Conservation (phyloP, 2,329 filamentous ascomycete species). For the Blastomyces gilchristii region DNA sequence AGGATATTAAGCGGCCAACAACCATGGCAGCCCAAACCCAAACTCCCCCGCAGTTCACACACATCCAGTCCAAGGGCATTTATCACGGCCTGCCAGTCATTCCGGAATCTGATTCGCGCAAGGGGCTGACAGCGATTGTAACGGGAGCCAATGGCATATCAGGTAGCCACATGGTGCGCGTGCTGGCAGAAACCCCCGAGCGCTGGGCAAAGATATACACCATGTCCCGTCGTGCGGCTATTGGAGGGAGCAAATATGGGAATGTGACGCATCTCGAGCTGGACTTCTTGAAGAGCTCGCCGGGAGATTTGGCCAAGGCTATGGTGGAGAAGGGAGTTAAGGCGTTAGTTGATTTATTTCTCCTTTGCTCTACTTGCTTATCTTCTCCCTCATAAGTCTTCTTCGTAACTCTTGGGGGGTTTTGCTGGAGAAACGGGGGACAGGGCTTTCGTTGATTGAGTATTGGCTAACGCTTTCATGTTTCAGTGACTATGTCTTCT, state of each 20-base stretch:
- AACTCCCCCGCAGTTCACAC: not conserved
- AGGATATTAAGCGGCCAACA: not conserved
- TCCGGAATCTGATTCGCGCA: conserved; percentile 26
- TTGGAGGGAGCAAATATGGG: conserved; percentile 25
- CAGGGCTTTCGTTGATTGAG: not conserved
- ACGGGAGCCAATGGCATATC: conserved; percentile 47
- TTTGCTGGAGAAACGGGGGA: not conserved
- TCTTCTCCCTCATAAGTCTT: not conserved
- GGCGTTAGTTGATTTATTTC: conserved; percentile 13
- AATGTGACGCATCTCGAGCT: conserved; percentile 37
- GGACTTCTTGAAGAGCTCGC: conserved; percentile 26
- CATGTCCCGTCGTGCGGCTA: conserved; percentile 39
- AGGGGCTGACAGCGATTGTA: conserved; percentile 42
- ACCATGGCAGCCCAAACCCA: not conserved
- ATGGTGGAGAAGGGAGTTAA: conserved; percentile 20
- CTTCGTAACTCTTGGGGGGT: not conserved
- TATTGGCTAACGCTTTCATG: not conserved
- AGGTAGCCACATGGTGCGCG: conserved; percentile 43
- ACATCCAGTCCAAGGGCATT: conserved; percentile 30
- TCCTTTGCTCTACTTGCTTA: not conserved
- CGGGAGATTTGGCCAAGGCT: conserved; percentile 22
- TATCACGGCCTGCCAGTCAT: conserved; percentile 43
- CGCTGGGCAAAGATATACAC: conserved; percentile 46
- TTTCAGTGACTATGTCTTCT: conserved; percentile 40
- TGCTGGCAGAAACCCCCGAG: conserved; percentile 37